Conservation (phyloP, 257 asterid genomes). For the Parsonsia alboflavescens region DNA sequence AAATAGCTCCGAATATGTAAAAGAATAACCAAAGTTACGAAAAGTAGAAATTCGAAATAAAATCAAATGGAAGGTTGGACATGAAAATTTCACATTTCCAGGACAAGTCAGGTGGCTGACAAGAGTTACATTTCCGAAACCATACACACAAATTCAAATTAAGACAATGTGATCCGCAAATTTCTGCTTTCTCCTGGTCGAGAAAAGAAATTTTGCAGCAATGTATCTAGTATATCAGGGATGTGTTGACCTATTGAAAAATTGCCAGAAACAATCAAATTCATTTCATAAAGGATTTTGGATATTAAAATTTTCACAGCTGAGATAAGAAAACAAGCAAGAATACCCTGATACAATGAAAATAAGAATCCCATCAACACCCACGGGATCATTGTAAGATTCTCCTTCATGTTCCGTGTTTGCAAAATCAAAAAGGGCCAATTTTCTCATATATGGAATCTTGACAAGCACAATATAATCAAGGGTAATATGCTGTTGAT, state of each 20-base stretch:
- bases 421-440: background rate
- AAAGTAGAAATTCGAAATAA: background rate
- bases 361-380: background rate
- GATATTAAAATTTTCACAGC: background rate
- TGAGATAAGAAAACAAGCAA: background rate
- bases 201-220: background rate
- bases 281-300: background rate
- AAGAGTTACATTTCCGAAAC: background rate
- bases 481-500: background rate
- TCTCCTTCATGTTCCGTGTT: background rate
- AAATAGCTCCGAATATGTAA: background rate
- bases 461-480: background rate
- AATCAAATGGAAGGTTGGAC: background rate
- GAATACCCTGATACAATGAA: background rate
- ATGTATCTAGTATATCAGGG: background rate
- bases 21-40: too few species aligned
- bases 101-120: background rate
- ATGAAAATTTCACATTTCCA: background rate
- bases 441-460: background rate
- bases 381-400: background rate
- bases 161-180: background rate
- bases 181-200: background rate
- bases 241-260: background rate
- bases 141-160: background rate
- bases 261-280: background rate